These are phyloP conservation scores for Termitomyces sp. DNA, from an alignment of 768 basidiomycete species.

Conservation along the genomic window DNA sequence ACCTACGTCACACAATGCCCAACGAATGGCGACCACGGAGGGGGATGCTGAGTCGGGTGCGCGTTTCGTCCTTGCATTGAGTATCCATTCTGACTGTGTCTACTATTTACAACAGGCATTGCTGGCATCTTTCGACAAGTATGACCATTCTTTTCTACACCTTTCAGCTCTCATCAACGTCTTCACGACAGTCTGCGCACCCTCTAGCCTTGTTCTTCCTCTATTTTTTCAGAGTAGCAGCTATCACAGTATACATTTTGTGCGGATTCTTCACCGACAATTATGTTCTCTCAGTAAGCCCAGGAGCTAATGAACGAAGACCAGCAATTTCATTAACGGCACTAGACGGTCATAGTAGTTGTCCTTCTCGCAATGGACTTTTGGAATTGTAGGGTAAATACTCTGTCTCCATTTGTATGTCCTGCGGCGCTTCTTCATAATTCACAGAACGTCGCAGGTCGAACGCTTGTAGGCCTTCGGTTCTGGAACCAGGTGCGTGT, in stretches of 20 bases:
- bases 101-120: constrained; percentile 40
- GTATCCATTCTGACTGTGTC: background rate
- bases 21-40: constrained; percentile 48
- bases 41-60: constrained; percentile 76
- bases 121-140: constrained; percentile 79
- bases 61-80: constrained; percentile 16
- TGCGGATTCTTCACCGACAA: constrained; percentile 87
- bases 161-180: constrained; percentile 6
- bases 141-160: constrained; percentile 12
- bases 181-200: constrained; percentile 62
- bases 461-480: constrained; percentile 89
- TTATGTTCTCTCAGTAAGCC: constrained; percentile 84
- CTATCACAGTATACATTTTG: constrained; percentile 91
- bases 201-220: constrained; percentile 84
- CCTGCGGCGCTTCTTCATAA: background rate
- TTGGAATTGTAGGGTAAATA: constrained; percentile 88
- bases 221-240: constrained; percentile 82
- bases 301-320: background rate
- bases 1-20: constrained; percentile 40
- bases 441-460: constrained; percentile 83
- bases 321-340: background rate
- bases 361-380: constrained; percentile 96
- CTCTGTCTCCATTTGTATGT: background rate
- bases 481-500: constrained; percentile 94
- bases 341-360: constrained; percentile 82